These are phyloP conservation scores for Puccinia coronata DNA, from an alignment of 1,284 basidiomycete species.

Conservation along the genomic window DNA sequence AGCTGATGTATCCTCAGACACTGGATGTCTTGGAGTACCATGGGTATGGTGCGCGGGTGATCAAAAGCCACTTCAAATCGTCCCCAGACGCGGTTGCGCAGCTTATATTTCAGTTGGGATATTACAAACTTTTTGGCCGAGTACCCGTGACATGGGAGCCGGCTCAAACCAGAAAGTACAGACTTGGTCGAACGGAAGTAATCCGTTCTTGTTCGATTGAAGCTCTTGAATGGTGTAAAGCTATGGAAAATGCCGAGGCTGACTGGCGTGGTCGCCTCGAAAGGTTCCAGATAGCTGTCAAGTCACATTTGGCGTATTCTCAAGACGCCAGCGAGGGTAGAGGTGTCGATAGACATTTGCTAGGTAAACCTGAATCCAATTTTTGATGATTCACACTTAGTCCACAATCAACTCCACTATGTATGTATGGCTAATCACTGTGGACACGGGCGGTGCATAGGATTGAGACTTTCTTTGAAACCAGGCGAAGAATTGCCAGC, in stretches of 20 bases:
- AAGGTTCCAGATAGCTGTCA: slow-evolving; percentile 73
- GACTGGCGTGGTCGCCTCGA: slow-evolving; percentile 63
- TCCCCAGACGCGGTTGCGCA: slow-evolving; percentile 81
- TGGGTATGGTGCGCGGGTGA: slow-evolving; percentile 83
- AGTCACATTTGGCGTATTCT: slow-evolving; percentile 82
- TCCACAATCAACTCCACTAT: neutral
- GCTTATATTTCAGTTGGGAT: slow-evolving; percentile 92
- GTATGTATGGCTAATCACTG: neutral
- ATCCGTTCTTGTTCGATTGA: slow-evolving; percentile 83
- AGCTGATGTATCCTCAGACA: slow-evolving; percentile 65
- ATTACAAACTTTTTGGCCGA: slow-evolving; percentile 73
- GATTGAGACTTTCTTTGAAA: slow-evolving; percentile 78
- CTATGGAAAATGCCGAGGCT: slow-evolving; percentile 70
- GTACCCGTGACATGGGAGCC: slow-evolving; percentile 85
- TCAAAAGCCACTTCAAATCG: slow-evolving; percentile 79
- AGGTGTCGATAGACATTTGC: slow-evolving; percentile 93
- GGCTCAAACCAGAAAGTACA: slow-evolving; percentile 89
- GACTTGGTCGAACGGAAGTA: slow-evolving; percentile 88
- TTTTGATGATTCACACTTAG: slow-evolving; percentile 23
- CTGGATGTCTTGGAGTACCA: slow-evolving; percentile 71
- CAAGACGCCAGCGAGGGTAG: slow-evolving; percentile 88
- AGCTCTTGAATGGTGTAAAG: slow-evolving; percentile 79
- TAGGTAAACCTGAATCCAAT: slow-evolving; percentile 62
- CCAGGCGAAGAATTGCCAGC: slow-evolving; percentile 68
- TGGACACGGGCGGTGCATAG: slow-evolving; percentile 26